Evolutionary conservation across 1,284 basidiomycete species (phyloP).

Genomic region (Rhodotorula sp.): DNA sequence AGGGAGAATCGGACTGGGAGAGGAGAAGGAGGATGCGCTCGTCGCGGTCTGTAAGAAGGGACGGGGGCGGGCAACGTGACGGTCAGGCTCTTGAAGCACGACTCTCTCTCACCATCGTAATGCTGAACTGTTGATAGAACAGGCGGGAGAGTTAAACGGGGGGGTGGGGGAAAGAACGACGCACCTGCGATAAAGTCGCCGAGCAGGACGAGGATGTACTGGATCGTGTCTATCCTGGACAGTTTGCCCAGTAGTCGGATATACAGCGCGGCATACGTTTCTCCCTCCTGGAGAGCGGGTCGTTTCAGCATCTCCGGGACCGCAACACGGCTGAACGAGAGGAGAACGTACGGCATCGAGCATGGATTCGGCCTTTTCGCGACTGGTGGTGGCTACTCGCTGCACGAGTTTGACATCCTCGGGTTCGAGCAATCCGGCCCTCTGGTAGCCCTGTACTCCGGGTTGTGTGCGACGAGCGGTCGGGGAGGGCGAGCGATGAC

Average conservation of each 20-base stretch:
- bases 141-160: no score
- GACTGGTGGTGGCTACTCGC: conserved; percentile 58
- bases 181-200: conserved; percentile 81
- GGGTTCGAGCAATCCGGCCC: conserved; percentile 81
- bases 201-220: conserved; percentile 85
- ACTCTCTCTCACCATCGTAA: no score
- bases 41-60: conserved; percentile 41
- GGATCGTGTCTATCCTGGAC: conserved; percentile 87
- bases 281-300: conserved; percentile 55
- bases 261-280: conserved; percentile 82
- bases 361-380: conserved; percentile 37
- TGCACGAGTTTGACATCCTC: conserved; percentile 90
- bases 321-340: not conserved
- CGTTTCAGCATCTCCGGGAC: not conserved
- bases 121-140: not conserved
- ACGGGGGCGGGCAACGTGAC: no score
- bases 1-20: conserved; percentile 68
- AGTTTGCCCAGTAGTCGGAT: conserved; percentile 89
- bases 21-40: conserved; percentile 48
- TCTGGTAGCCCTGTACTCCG: conserved; percentile 75
- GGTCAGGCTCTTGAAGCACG: no score
- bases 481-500: not conserved
- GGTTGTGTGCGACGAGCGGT: not conserved
- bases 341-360: conserved; percentile 33
- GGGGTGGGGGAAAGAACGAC: conserved; percentile 4